These are phyloP conservation scores for Candida palmyrensis DNA, from an alignment of 805 yeast species.

Conservation along the genomic window DNA sequence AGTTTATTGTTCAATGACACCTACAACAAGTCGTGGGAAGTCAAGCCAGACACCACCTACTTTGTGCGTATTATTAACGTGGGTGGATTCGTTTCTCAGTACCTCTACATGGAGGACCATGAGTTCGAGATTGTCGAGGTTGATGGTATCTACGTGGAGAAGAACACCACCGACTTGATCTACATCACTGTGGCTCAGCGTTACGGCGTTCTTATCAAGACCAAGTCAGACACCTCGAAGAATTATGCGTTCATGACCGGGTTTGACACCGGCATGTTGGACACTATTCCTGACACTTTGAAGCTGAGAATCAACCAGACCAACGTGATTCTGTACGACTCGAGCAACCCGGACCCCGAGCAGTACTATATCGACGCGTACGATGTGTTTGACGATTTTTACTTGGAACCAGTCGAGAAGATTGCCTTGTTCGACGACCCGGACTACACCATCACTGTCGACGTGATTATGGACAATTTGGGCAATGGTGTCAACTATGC, in stretches of 20 bases:
- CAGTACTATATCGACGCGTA: conserved; percentile 23
- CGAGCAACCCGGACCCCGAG: conserved; percentile 15
- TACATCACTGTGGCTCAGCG: conserved; percentile 81
- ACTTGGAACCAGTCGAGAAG: conserved; percentile 58
- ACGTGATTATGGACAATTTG: conserved; percentile 60
- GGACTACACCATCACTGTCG: conserved; percentile 56
- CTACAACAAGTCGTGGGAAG: conserved; percentile 48
- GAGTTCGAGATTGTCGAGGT: conserved; percentile 37
- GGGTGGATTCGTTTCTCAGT: conserved; percentile 70
- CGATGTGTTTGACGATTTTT: conserved; percentile 69
- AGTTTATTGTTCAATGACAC: conserved; percentile 62
- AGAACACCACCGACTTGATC: conserved; percentile 47
- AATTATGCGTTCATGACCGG: conserved; percentile 60
- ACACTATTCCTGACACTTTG: conserved; percentile 56
- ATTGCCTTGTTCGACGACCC: conserved; percentile 49
- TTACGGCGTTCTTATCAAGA: conserved; percentile 59
- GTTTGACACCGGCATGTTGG: conserved; percentile 66
- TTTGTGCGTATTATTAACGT: conserved; percentile 58
- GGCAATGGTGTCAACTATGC: conserved; percentile 77
- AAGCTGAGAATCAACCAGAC: conserved; percentile 45
- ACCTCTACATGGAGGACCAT: conserved; percentile 38
- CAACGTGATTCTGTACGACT: conserved; percentile 50
- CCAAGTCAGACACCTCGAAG: conserved; percentile 40
- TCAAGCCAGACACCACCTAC: conserved; percentile 59
- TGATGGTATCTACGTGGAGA: conserved; percentile 53